phyloP scores from a whole-genome alignment of 208 protist genomes.

The Leishmania major region DNA sequence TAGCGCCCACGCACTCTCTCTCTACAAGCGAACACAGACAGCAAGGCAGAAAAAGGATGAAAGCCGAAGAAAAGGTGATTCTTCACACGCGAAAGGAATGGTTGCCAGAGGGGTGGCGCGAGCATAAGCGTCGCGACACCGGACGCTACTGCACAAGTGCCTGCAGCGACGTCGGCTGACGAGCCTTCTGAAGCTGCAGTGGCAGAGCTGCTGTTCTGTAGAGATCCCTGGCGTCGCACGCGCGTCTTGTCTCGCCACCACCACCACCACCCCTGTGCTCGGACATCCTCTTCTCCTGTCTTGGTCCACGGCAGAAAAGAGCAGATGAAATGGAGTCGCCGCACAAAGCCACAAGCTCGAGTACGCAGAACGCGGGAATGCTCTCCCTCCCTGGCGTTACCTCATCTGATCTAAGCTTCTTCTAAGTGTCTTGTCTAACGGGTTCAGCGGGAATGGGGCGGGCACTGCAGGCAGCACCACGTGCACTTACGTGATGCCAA shows the following conservation, averaged over 20 bases:
- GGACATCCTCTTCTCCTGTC: not conserved
- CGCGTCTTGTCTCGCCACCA: not conserved
- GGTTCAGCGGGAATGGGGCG: not conserved
- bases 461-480: not conserved
- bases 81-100: not conserved
- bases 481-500: not conserved
- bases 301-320: not conserved
- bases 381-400: not conserved
- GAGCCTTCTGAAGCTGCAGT: not conserved
- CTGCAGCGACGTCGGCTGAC: not conserved
- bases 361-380: not conserved
- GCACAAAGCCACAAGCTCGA: not conserved
- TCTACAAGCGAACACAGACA: not conserved
- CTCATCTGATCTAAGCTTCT: not conserved
- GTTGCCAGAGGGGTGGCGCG: not conserved
- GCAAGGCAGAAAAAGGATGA: not conserved
- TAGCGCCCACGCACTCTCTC: not conserved
- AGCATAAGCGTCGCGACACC: not conserved
- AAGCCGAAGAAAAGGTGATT: constrained; percentile 16
- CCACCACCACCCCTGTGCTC: not conserved
- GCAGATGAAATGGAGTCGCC: not conserved
- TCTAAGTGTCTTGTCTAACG: not conserved
- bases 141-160: not conserved
- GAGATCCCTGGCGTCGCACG: not conserved
- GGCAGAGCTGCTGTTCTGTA: not conserved